Evolutionary conservation across 345 rosid genomes (phyloP), one percentile per base, ranked within the genome.

Genomic region (Syzygium oleosum): DNA sequence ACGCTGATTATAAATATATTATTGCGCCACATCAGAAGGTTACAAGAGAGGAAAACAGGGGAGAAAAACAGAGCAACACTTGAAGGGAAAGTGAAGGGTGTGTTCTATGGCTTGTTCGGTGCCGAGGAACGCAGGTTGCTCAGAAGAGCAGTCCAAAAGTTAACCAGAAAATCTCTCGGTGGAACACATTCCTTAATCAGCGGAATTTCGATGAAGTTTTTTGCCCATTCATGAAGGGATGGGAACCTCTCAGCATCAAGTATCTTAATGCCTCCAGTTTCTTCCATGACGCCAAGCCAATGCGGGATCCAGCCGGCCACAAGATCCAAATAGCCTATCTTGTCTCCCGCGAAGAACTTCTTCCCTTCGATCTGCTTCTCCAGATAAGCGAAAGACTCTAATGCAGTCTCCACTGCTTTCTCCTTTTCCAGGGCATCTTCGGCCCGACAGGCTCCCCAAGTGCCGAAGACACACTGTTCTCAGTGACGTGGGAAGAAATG

Each of bases 241-340:
- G 93, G 93, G 65, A 91, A 90, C 80, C 51, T 91, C 12, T 85
- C n/a, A 3, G 89, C 87, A 65, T 91, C 92, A 83, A 92, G 21
- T 68, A 91, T 19, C 87, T 93, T 92, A 78, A 90, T 86, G 25
- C 52, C 89, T 34, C 91, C 92, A 14, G 88, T 79, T 90, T 93
- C 90, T 86, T 93, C 93, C 77, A 90, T 17, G 11, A 87, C 87
- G 19, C 86, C 77, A 9, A 90, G 88, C 88, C 88, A 91, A 31
- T 34, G 59, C 31, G 91, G 88, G 43, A 93, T 86, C 91, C 91
- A 93, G 38, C 93, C 91, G 56, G 87, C 58, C 4, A 87, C 92
- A 9, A 93, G 49, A 87, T 92, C 92, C 79, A 91, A 63, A 85
- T 55, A 91, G 6, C 93, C 92, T 0, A 93, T 87, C 16, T 34